phyloP scores from a whole-genome alignment of 805 yeast genomes.

The Yarrowia yakushimensis region DNA sequence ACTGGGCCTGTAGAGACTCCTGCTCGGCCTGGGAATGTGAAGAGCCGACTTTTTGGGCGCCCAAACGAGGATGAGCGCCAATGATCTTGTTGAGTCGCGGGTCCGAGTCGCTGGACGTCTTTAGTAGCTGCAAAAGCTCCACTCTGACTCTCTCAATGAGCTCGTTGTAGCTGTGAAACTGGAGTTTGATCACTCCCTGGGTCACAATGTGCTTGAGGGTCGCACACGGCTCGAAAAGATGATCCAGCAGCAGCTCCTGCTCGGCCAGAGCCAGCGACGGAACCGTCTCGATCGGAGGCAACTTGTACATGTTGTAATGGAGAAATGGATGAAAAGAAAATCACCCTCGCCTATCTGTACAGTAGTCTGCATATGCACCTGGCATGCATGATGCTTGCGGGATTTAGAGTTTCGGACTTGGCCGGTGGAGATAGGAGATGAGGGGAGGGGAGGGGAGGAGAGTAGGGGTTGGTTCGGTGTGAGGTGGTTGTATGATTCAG shows the following conservation, averaged over 20 bases:
- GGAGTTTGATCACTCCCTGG: slow-evolving; percentile 31
- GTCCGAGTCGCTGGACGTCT: slow-evolving; percentile 35
- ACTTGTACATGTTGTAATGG: slow-evolving; percentile 2
- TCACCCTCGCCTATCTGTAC: background rate
- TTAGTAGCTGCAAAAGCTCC: slow-evolving; percentile 31
- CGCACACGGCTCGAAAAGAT: slow-evolving; percentile 61
- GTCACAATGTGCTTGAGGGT: slow-evolving; percentile 37
- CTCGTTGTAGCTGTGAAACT: slow-evolving; percentile 33
- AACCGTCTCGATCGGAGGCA: background rate
- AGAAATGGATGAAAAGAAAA: background rate
- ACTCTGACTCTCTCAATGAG: slow-evolving; percentile 48
- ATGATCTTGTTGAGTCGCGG: slow-evolving; percentile 46
- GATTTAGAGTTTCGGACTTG: background rate
- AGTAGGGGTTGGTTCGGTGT: too few relatives aligned
- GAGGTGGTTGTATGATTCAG: too few relatives aligned
- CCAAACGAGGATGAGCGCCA: slow-evolving; percentile 90
- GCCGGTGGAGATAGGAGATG: background rate
- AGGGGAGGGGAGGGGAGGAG: too few relatives aligned
- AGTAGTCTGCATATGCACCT: too few relatives aligned
- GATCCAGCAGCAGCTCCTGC: slow-evolving; percentile 40
- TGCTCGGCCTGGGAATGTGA: slow-evolving; percentile 71
- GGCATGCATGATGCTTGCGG: too few relatives aligned
- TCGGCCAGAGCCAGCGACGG: background rate
- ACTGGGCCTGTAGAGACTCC: slow-evolving; percentile 50
- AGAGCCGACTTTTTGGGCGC: slow-evolving; percentile 51